These are phyloP conservation scores for Vigna trinervia DNA, from an alignment of 306 rosid genomes.

Conservation along the genomic window DNA sequence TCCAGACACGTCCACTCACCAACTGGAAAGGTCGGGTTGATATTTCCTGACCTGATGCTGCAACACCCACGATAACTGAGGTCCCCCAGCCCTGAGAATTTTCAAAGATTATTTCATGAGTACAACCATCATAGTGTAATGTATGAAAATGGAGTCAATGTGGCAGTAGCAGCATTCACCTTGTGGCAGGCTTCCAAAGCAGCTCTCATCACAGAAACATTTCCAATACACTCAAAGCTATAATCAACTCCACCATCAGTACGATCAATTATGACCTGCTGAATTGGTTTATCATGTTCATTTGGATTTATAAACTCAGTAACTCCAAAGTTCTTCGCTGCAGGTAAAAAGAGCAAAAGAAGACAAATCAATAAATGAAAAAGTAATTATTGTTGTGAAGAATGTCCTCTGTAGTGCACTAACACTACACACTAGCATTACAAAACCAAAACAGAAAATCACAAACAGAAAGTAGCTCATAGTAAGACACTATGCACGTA, in stretches of 20 bases:
- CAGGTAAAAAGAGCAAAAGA: conserved; percentile 44
- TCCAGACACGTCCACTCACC: conserved; percentile 96
- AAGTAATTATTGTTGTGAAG: conserved; percentile 11
- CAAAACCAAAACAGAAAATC: conserved; percentile 25
- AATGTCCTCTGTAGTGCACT: not conserved
- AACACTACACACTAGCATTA: not conserved
- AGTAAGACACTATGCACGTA: not conserved
- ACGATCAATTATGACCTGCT: conserved; percentile 80
- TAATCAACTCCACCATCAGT: conserved; percentile 96
- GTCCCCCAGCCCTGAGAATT: conserved; percentile 90
- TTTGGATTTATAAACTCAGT: conserved; percentile 94
- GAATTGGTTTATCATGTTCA: conserved; percentile 88
- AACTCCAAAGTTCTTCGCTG: conserved; percentile 88
- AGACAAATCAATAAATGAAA: conserved; percentile 6
- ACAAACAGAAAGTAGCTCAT: conserved; percentile 1
- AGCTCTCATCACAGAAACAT: conserved; percentile 87
- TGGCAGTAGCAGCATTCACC: conserved; percentile 49
- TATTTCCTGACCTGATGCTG: conserved; percentile 95
- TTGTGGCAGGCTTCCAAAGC: conserved; percentile 94
- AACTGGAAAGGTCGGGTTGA: conserved; percentile 93
- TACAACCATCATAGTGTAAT: conserved; percentile 14
- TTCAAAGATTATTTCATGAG: conserved; percentile 20
- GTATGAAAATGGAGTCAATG: conserved; percentile 30
- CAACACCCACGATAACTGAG: conserved; percentile 92
- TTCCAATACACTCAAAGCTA: conserved; percentile 96